Evolutionary conservation across 2,329 filamentous ascomycete species (phyloP), one percentile per base, ranked within the genome.

Genomic region (Xylaria multiplex): DNA sequence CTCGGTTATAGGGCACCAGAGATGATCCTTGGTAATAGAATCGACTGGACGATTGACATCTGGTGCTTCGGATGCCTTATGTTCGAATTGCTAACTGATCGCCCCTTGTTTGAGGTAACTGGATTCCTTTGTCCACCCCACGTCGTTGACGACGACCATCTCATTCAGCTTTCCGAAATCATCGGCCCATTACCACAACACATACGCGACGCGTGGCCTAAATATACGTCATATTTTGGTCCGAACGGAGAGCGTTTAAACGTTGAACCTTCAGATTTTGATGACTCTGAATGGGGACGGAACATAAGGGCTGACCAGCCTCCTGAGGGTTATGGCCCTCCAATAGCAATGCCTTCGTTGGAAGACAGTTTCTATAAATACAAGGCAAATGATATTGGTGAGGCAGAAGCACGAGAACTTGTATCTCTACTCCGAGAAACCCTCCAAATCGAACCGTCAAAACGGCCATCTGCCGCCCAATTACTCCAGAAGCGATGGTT

Each of bases 371-470:
- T 55, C 19, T 55, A 42, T 22, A 42, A 42, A 9, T 40, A 43
- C 22, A 42, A 55, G n/a, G 1, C 32, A 24, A 24, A 53, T 1
- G 9, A 53, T 54, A 40, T 14, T 3, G 22, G 6, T 5, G 11
- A 54, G 9, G 52, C 42, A 24, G 37, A 42, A 35, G 43, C 55
- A 2, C 42, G 30, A 19, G 43, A 43, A 48, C 16, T 58, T 22
- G 16, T 16, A 4, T 37, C 27, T 24, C 30, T 37, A 37, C 55
- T 48, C 14, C 11, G 55, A 35, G 24, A 58, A 22, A 48, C 22
- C 16, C n/a, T 46, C 27, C 42, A 58, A 32, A 32, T 35, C n/a
- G 42, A 35, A 46, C 16, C n/a, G 30, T 58, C 43, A 22, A 58
- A 48, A 37, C 43, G 42, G 3, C 27, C 42, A 58, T 58, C 42